These are phyloP conservation scores for Amesomyces nigricolor DNA, from an alignment of 2,329 filamentous ascomycete species.

Conservation along the genomic window DNA sequence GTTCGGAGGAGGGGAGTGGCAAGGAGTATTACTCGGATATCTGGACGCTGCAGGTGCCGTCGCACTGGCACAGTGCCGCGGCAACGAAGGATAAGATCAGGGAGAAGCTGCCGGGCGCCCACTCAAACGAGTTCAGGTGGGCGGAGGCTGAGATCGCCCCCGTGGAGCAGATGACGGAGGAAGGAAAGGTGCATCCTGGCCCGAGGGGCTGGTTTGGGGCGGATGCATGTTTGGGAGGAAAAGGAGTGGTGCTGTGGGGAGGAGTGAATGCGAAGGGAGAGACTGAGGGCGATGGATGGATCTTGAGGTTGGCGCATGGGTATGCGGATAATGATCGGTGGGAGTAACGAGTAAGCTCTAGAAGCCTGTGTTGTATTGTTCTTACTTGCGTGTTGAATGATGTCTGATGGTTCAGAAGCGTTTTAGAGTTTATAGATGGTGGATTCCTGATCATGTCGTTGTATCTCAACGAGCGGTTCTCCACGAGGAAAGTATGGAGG, in stretches of 20 bases:
- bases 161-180: constrained; percentile 35
- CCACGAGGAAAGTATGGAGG: too few species aligned
- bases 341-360: constrained; percentile 8
- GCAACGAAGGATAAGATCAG: constrained; percentile 46
- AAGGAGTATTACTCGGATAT: constrained; percentile 36
- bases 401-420: too few species aligned
- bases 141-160: constrained; percentile 44
- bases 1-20: constrained; percentile 13
- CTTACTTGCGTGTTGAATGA: too few species aligned
- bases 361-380: too few species aligned
- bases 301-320: constrained; percentile 29
- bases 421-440: too few species aligned
- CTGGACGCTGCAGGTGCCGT: constrained; percentile 48
- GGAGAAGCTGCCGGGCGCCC: constrained; percentile 36
- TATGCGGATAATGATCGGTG: constrained; percentile 23
- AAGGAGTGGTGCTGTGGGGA: constrained; percentile 48
- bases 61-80: constrained; percentile 41
- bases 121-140: constrained; percentile 46
- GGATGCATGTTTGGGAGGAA: constrained; percentile 40
- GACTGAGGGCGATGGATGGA: constrained; percentile 37
- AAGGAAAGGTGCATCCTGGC: constrained; percentile 38
- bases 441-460: too few species aligned
- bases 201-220: constrained; percentile 38
- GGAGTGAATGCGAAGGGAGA: constrained; percentile 40
- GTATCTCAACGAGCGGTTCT: too few species aligned